Percentiles rank a stretch among this genome's conserved stretches.
Conservation (phyloP, 306 rosid genomes). For the Astragalus glycyphyllos region DNA sequence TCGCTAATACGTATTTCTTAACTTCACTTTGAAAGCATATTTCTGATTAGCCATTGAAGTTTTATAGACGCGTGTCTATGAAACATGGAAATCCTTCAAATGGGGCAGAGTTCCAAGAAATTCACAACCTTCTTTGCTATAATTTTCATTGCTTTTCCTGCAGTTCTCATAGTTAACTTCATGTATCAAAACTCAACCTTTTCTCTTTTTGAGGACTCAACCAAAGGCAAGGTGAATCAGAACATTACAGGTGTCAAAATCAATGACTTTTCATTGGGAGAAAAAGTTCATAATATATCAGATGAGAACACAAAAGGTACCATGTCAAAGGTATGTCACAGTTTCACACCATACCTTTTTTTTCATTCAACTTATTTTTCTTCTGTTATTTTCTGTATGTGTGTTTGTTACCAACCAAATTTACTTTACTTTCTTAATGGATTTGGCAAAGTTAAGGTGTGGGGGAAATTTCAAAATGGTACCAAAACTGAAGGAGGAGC, state of each 20-base stretch:
- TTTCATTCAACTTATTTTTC: too few relatives aligned
- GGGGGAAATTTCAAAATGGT: not conserved
- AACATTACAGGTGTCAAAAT: slow-evolving; percentile 27
- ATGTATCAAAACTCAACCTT: slow-evolving; percentile 10
- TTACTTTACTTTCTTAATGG: not conserved
- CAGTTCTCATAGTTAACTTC: not conserved
- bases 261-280: not conserved
- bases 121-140: not conserved
- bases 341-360: too few relatives aligned
- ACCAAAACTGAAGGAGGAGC: not conserved
- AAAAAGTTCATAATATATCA: slow-evolving; percentile 8
- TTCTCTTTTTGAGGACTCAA: not conserved
- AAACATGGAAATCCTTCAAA: slow-evolving; percentile 13
- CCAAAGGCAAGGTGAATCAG: not conserved
- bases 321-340: not conserved
- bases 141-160: slow-evolving; percentile 5
- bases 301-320: slow-evolving; percentile 1
- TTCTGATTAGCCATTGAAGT: too few relatives aligned
- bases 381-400: too few relatives aligned
- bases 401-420: too few relatives aligned
- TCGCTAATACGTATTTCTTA: not conserved
- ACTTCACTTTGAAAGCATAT: too few relatives aligned
- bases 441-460: not conserved
- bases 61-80: too few relatives aligned
- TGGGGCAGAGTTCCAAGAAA: not conserved